These are phyloP conservation scores for Schwanniomyces etchellsii DNA, from an alignment of 1,139 yeast genomes.

Conservation along the genomic window DNA sequence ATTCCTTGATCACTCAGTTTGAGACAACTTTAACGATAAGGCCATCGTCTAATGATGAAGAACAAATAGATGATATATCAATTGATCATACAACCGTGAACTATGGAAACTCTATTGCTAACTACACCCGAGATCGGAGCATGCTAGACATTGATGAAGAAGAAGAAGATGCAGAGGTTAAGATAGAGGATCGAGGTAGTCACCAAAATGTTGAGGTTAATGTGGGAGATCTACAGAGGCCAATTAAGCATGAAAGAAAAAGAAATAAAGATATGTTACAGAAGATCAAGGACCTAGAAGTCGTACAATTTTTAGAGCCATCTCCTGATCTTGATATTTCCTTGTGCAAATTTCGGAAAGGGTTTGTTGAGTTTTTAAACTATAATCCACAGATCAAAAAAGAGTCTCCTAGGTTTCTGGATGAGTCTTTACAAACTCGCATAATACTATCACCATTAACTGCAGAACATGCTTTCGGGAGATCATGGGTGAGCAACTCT, in stretches of 20 bases:
- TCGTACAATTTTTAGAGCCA: slow-evolving; percentile 21
- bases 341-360: slow-evolving; percentile 33
- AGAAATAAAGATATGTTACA: not conserved
- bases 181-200: not conserved
- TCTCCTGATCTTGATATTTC: slow-evolving; percentile 30
- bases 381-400: slow-evolving; percentile 52
- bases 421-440: slow-evolving; percentile 45
- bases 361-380: slow-evolving; percentile 43
- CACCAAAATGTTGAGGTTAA: not conserved
- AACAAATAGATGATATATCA: slow-evolving; percentile 33
- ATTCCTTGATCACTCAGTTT: slow-evolving; percentile 42
- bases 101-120: slow-evolving; percentile 19
- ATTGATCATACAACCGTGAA: slow-evolving; percentile 39
- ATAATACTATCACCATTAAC: slow-evolving; percentile 56
- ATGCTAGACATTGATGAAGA: slow-evolving; percentile 31
- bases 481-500: slow-evolving; percentile 71
- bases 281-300: not conserved
- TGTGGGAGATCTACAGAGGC: not conserved
- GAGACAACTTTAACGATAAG: slow-evolving; percentile 42
- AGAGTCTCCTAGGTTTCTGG: slow-evolving; percentile 43
- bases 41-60: slow-evolving; percentile 36
- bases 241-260: not conserved
- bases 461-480: slow-evolving; percentile 64
- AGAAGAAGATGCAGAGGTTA: slow-evolving; percentile 22
- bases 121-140: slow-evolving; percentile 25